phyloP scores from a whole-genome alignment of 148 eudicot species.

The Agrostemma githago region DNA sequence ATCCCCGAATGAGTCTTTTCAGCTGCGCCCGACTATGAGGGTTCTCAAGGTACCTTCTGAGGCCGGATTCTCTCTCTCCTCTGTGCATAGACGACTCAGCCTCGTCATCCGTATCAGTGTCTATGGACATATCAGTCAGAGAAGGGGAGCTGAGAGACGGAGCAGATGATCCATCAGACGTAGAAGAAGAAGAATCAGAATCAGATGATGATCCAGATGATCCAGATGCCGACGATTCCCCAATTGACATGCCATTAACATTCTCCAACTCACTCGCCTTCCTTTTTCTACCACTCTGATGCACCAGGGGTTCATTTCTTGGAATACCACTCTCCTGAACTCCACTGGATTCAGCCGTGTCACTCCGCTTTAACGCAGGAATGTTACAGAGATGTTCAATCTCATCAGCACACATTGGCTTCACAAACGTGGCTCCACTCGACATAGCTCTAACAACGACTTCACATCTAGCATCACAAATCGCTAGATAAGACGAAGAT shows the following conservation, averaged over 20 bases:
- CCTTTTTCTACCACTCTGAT: neutral
- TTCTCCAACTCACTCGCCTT: neutral
- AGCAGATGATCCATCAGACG: neutral
- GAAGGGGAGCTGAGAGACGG: neutral
- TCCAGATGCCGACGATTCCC: neutral
- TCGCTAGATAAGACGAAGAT: slow-evolving; percentile 4
- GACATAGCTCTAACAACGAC: neutral
- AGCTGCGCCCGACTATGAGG: neutral
- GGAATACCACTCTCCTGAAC: neutral
- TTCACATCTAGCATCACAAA: slow-evolving; percentile 1
- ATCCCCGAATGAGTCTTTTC: neutral
- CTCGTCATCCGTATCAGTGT: neutral
- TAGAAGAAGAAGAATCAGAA: no score
- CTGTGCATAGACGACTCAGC: no score
- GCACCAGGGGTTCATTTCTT: neutral
- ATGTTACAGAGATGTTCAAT: slow-evolving; percentile 9
- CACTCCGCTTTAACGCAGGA: neutral
- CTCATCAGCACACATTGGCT: neutral
- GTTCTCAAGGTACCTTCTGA: neutral
- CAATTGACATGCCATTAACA: neutral
- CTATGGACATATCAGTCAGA: neutral
- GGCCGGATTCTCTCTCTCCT: neutral
- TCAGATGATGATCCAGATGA: no score
- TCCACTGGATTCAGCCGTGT: neutral
- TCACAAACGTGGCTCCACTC: slow-evolving; percentile 11